Conservation (phyloP, 2,329 filamentous ascomycete species). For the Cladophialophora carrionii region DNA sequence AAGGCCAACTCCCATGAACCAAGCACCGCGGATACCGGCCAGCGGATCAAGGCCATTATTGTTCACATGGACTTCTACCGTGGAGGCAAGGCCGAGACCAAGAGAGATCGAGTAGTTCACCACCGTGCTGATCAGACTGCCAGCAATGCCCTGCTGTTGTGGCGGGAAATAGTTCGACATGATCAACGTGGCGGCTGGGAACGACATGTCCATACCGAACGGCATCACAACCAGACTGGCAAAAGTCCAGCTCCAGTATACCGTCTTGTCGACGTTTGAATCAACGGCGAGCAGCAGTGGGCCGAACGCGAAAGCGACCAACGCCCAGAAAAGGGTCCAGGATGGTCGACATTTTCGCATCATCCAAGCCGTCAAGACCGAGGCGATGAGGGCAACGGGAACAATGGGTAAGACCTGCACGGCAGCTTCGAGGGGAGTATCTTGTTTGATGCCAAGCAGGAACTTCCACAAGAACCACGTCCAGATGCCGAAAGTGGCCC, state of each 20-base stretch:
- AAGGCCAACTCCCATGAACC: slow-evolving; percentile 39
- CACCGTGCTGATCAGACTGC: slow-evolving; percentile 39
- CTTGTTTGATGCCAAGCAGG: slow-evolving; percentile 39
- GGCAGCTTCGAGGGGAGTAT: slow-evolving; percentile 40
- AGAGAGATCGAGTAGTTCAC: slow-evolving; percentile 41
- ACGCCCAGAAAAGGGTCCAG: slow-evolving; percentile 45
- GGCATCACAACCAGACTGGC: slow-evolving; percentile 62
- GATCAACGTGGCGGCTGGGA: slow-evolving; percentile 40
- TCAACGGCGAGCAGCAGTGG: slow-evolving; percentile 32
- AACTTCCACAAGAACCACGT: slow-evolving; percentile 44
- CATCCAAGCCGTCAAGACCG: slow-evolving; percentile 39
- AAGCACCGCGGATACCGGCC: slow-evolving; percentile 39
- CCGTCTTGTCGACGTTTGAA: slow-evolving; percentile 44
- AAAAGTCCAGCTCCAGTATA: slow-evolving; percentile 68
- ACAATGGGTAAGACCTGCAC: slow-evolving; percentile 42
- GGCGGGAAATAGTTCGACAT: slow-evolving; percentile 40
- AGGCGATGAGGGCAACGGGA: slow-evolving; percentile 42
- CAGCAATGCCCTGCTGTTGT: slow-evolving; percentile 40
- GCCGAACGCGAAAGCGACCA: slow-evolving; percentile 41
- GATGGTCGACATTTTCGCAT: slow-evolving; percentile 38
- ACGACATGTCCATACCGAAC: slow-evolving; percentile 43
- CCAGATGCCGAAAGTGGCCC: slow-evolving; percentile 59
- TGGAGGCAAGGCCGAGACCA: slow-evolving; percentile 39
- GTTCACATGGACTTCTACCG: slow-evolving; percentile 38
- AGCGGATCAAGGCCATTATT: slow-evolving; percentile 33